Evolutionary conservation across 208 protist genomes (phyloP).

Genomic region (Naegleria fowleri): DNA sequence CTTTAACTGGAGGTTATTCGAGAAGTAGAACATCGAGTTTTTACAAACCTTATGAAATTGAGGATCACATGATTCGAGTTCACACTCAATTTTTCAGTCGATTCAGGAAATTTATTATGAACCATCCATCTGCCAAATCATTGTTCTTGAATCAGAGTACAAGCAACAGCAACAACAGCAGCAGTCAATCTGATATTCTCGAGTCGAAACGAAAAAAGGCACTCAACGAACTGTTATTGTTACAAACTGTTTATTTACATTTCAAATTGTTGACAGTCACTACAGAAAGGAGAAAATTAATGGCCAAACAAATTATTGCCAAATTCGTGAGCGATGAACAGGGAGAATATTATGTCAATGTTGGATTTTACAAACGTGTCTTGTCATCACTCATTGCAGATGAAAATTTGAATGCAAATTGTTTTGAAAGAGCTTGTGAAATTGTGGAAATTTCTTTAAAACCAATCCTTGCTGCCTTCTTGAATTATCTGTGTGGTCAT

Average conservation of each 20-base stretch:
- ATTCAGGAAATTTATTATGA: neutral
- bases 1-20: neutral
- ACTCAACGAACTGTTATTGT: neutral
- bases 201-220: neutral
- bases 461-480: neutral
- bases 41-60: neutral
- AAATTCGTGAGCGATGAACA: neutral
- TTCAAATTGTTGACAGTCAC: neutral
- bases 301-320: neutral
- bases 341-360: neutral
- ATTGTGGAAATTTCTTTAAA: neutral
- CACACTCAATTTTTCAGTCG: neutral
- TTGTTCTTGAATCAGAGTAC: too few relatives aligned
- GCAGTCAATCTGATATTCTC: too few relatives aligned
- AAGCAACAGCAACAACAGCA: too few relatives aligned
- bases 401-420: neutral
- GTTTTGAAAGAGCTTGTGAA: neutral
- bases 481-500: neutral
- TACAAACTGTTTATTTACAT: neutral
- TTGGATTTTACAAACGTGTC: neutral
- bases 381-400: neutral
- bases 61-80: neutral
- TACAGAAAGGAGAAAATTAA: neutral
- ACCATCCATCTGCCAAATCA: neutral
- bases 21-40: neutral